Base-by-base conservation (phyloP, 345 rosid species). In the Syzygium oleosum region DNA sequence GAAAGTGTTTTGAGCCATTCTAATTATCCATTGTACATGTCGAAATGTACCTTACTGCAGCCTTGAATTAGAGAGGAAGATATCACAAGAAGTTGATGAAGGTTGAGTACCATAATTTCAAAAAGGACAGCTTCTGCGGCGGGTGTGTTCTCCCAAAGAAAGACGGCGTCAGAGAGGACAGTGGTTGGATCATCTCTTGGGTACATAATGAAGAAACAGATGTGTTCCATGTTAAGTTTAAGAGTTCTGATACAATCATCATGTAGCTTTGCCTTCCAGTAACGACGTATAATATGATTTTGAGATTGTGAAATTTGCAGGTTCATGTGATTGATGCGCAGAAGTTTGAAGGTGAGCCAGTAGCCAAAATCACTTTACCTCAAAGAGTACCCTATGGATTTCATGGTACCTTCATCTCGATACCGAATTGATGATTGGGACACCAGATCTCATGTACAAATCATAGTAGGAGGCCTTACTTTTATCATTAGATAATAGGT, bases 141-240 rank as follows among this genome's bases (percentile, higher is more conserved):
- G 93, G 93, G 68, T 84, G 93, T 25, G 90, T 92, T 7, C 92
- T 92, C 25, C 90, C 91, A 29, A 90, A 85, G 87, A 58, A 34
- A 29, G 86, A 85, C 2, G 3, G 17, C 6, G 7, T 43, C 7
- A 90, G 89, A 63, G 94, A 94, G 87, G 96, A 91, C 46, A 91
- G 90, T 68, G 91, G 95, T 4, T 93, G 95, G 96, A 87, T 93
- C 51, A 86, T 92, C 80, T 87, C 93, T 63, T 93, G 86, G 88
- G 91, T 91, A 19, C 94, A 90, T 79, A 88, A 90, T 65, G 93
- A 94, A 90, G 92, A 89, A 17, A 87, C 90, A 14, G 51, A 88
- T 61, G 41, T 53, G 6, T 89, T 91, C 77, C 90, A 91, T 61
- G 94, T 92, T 14, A 78, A 79, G 89, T 89, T 87, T 25, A 5